Evolutionary conservation across 805 yeast genomes (phyloP).

Genomic region (Ogataea pini): DNA sequence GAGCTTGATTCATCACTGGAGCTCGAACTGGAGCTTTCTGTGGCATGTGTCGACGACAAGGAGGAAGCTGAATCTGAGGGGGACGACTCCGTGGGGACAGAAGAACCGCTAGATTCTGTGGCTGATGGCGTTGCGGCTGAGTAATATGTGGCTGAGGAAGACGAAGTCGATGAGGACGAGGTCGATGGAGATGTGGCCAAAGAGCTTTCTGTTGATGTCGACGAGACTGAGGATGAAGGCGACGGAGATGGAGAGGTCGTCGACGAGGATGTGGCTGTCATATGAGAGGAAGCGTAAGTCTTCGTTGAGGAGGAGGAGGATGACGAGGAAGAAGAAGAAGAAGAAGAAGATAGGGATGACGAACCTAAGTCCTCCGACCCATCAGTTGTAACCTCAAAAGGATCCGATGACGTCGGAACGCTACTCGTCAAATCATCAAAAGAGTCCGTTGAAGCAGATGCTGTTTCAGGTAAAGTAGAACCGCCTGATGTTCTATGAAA

Average conservation of each 20-base stretch:
- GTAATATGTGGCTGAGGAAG: neutral
- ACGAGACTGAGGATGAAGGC: neutral
- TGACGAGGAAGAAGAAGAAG: slow-evolving; percentile 12
- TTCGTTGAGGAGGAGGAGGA: slow-evolving; percentile 4
- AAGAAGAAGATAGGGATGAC: slow-evolving; percentile 7
- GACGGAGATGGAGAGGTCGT: slow-evolving; percentile 5
- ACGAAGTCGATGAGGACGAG: slow-evolving; percentile 5
- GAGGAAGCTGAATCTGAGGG: neutral
- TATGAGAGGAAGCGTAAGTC: neutral
- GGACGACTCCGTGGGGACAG: no score
- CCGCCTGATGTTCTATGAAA: neutral
- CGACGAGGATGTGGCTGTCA: neutral
- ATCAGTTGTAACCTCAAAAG: neutral
- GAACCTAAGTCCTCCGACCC: slow-evolving; percentile 2
- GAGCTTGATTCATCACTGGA: neutral
- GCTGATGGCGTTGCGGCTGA: neutral
- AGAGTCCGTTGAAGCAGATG: slow-evolving; percentile 11
- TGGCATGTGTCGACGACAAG: neutral
- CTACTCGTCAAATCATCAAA: no score
- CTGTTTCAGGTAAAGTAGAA: neutral
- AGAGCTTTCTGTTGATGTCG: neutral
- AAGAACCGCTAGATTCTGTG: neutral
- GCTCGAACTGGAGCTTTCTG: neutral
- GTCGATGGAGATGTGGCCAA: slow-evolving; percentile 3
- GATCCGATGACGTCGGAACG: slow-evolving; percentile 10